Base-by-base conservation (phyloP, 2,329 filamentous ascomycete species). In the Ophiosphaerella herpotricha region DNA sequence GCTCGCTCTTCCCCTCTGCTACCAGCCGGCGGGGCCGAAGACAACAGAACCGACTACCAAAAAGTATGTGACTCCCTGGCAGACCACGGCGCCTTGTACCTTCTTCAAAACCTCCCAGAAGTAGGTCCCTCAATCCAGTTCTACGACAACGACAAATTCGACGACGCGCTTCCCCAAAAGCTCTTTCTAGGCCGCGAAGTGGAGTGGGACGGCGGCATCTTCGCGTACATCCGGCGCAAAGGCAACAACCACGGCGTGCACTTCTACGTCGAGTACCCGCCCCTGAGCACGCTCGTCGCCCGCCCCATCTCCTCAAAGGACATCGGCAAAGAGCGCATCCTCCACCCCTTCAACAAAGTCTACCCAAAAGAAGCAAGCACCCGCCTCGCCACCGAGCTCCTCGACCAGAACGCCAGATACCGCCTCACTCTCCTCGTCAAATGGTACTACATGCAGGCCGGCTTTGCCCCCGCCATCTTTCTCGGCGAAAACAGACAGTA, bases 301-400 rank as follows among this genome's bases (percentile, higher is more conserved):
- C 13, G 26, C 21, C 31, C 26, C 7, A 39, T 54, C 8, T 24
- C 43, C 23, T 13, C 43, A 5, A 47, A 54, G 32, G 31, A 21
- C 14, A 34, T 49, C 7, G 42, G 40, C 21, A 48, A 39, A 14
- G 47, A 56, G 29, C 40, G 50, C 26, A 26, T 58, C 11, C 16
- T 51, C 9, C 55, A 58, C 18, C 55, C 55, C 14, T 58, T 58
- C 37, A 52, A 50, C 37, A 58, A 56, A 11, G 49, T 34, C 11
- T 54, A 38, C 13, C 46, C 50, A 4, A 54, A 43, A 23, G 36
- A 23, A n/a, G 29, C 38, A 8, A n/a, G 21, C 5, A n/a, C 24
- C 11, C 35, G 46, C 13, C 44, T 44, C 3, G 26, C 26, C 6
- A 8, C 26, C 26, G 26, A 29, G 7, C 39, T 42, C 13, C 35